Conservation (phyloP, 2,329 filamentous ascomycete genomes). For the Sporothrix euskadiensis region DNA sequence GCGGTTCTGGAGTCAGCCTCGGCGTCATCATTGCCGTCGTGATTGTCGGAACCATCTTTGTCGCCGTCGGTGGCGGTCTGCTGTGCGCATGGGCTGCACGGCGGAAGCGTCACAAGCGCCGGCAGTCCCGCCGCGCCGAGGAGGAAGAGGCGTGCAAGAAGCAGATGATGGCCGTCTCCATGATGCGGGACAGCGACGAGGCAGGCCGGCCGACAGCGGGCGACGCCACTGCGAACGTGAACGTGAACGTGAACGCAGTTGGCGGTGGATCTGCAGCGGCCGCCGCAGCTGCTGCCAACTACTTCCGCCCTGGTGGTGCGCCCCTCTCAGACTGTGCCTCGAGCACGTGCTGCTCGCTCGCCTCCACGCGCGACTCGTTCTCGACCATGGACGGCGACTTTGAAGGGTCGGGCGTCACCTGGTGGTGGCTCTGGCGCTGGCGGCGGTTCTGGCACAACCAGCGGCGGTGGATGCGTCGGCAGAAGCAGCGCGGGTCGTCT, state of each 20-base stretch:
- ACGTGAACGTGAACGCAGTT: neutral
- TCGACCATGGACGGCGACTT: slow-evolving; percentile 26
- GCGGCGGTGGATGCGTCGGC: slow-evolving; percentile 22
- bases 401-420: slow-evolving; percentile 26
- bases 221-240: neutral
- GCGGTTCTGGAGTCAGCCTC: slow-evolving; percentile 35
- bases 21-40: slow-evolving; percentile 48
- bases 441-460: slow-evolving; percentile 28
- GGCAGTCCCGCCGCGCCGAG: neutral
- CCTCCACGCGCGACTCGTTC: slow-evolving; percentile 15
- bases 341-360: slow-evolving; percentile 30
- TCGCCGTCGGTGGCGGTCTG: slow-evolving; percentile 48
- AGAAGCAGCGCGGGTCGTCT: neutral
- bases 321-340: slow-evolving; percentile 23
- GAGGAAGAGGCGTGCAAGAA: slow-evolving; percentile 22
- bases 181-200: slow-evolving; percentile 19
- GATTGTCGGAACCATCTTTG: slow-evolving; percentile 49
- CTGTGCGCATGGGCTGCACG: slow-evolving; percentile 46
- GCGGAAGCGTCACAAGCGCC: slow-evolving; percentile 20
- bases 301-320: slow-evolving; percentile 13
- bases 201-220: neutral
- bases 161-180: slow-evolving; percentile 27
- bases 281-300: slow-evolving; percentile 1
- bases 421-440: slow-evolving; percentile 31
- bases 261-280: neutral